Evolutionary conservation across 768 basidiomycete genomes (phyloP).

Genomic region (Saitozyma sp.): DNA sequence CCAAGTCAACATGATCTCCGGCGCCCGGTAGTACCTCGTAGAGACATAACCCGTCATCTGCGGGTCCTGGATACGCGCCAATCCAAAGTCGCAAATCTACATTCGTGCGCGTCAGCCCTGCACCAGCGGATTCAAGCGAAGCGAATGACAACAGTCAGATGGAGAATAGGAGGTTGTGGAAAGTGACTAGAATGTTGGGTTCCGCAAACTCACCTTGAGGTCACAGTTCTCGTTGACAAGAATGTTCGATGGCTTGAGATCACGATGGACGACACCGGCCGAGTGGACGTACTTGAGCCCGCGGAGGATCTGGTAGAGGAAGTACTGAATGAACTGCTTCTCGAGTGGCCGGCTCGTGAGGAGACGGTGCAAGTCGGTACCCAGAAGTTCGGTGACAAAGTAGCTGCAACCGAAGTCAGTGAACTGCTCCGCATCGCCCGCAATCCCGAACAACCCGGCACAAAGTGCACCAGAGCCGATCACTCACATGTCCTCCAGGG

Average conservation of each 20-base stretch:
- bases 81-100: constrained; percentile 97
- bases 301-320: constrained; percentile 97
- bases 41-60: constrained; percentile 99
- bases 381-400: constrained; percentile 97
- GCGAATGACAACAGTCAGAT: background rate
- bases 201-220: constrained; percentile 68
- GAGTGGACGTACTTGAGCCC: constrained; percentile 99
- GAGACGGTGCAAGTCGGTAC: constrained; percentile 95
- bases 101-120: background rate
- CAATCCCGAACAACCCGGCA: background rate
- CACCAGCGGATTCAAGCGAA: constrained; percentile 1
- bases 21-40: constrained; percentile 96
- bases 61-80: constrained; percentile 97
- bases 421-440: background rate
- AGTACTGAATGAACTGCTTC: constrained; percentile 99
- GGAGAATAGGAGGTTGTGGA: background rate
- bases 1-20: constrained; percentile 99
- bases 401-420: constrained; percentile 63
- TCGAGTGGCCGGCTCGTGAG: constrained; percentile 94
- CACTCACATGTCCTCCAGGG: constrained; percentile 92
- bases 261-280: constrained; percentile 96
- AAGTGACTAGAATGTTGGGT: background rate
- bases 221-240: constrained; percentile 99
- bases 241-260: constrained; percentile 98
- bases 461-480: background rate